phyloP scores from a whole-genome alignment of 2,329 filamentous ascomycete species.

The Rosellinia necatrix region DNA sequence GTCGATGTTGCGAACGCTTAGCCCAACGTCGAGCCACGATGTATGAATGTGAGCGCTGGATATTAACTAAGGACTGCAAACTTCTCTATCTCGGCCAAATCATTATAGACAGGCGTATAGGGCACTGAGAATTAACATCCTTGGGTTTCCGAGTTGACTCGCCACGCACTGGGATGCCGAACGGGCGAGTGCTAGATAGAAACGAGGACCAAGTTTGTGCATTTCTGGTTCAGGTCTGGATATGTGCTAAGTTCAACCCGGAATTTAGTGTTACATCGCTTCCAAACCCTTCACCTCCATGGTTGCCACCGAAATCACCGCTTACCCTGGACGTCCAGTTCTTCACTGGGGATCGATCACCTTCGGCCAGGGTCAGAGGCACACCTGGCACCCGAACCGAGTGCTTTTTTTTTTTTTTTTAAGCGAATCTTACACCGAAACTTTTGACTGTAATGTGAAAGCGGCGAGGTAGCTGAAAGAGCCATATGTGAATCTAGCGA shows the following conservation, averaged over 20 bases:
- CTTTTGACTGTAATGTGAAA: too few relatives aligned
- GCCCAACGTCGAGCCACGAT: too few relatives aligned
- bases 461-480: too few relatives aligned
- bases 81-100: too few relatives aligned
- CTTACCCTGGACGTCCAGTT: conserved; percentile 1
- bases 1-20: too few relatives aligned
- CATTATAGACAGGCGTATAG: too few relatives aligned
- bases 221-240: conserved; percentile 6
- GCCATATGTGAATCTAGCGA: too few relatives aligned
- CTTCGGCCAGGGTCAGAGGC: neutral
- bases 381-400: neutral
- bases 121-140: too few relatives aligned
- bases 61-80: too few relatives aligned
- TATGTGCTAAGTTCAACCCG: conserved; percentile 14
- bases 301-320: conserved; percentile 5
- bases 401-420: too few relatives aligned
- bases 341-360: neutral
- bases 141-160: neutral
- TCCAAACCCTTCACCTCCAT: conserved; percentile 13
- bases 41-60: too few relatives aligned
- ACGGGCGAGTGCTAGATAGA: neutral
- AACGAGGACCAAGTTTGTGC: neutral
- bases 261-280: conserved; percentile 23
- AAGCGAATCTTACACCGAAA: neutral
- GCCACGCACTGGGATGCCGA: neutral